Conservation (phyloP, 345 rosid genomes). For the Physaria fendleri region DNA sequence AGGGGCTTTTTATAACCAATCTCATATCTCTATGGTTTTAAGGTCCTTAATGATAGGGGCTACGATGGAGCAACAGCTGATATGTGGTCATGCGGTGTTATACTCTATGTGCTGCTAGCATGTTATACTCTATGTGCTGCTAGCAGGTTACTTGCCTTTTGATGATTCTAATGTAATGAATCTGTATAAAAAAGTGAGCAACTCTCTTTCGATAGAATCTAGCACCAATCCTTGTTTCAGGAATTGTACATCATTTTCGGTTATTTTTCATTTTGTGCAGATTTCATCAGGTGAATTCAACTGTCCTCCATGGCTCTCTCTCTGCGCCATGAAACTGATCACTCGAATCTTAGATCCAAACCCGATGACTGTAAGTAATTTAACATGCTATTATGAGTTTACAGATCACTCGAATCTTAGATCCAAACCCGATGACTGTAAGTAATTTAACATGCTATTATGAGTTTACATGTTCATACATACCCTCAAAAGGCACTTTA, state of each 20-base stretch:
- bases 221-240: not conserved
- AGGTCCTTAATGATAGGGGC: constrained; percentile 95
- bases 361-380: constrained; percentile 78
- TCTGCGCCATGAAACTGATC: constrained; percentile 76
- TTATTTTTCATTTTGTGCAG: constrained; percentile 34
- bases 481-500: no score
- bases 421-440: constrained; percentile 92
- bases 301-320: constrained; percentile 95
- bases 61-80: constrained; percentile 97
- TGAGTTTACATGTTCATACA: not conserved
- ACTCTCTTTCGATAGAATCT: not conserved
- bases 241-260: not conserved
- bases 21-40: constrained; percentile 7
- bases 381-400: no score
- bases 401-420: constrained; percentile 73
- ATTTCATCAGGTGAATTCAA: constrained; percentile 90
- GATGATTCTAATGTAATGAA: constrained; percentile 94
- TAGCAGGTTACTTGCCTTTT: constrained; percentile 98
- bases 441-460: constrained; percentile 24
- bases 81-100: constrained; percentile 97
- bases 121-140: constrained; percentile 96
- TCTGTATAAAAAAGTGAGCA: constrained; percentile 93
- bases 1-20: not conserved
- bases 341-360: constrained; percentile 83
- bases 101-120: constrained; percentile 93